Evolutionary conservation across 768 basidiomycete species (phyloP).

Genomic region (Lyophyllum shimeji): DNA sequence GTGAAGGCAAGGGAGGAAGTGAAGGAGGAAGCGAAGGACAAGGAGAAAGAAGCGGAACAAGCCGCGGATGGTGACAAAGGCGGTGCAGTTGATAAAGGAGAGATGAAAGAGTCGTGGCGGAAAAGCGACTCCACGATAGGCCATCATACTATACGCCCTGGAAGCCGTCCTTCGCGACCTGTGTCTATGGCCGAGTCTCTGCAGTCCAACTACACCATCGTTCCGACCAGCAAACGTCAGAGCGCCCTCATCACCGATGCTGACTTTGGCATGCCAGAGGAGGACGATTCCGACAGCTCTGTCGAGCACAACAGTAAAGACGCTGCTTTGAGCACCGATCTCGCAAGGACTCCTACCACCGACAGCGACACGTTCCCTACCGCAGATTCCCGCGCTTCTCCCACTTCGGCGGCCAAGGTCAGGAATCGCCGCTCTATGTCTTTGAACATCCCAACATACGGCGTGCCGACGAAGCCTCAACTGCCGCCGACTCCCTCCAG

Average conservation of each 20-base stretch:
- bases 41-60: constrained; percentile 4
- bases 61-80: constrained; percentile 3
- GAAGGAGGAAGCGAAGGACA: constrained; percentile 15
- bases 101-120: constrained; percentile 70
- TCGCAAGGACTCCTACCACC: constrained; percentile 9
- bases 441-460: constrained; percentile 44
- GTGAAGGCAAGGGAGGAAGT: constrained; percentile 18
- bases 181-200: constrained; percentile 79
- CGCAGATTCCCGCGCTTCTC: constrained; percentile 29
- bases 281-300: constrained; percentile 25
- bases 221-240: constrained; percentile 62
- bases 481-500: constrained; percentile 25
- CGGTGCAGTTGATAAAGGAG: constrained; percentile 26
- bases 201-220: constrained; percentile 71
- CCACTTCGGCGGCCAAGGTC: constrained; percentile 44
- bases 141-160: constrained; percentile 67
- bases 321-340: neutral
- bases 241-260: constrained; percentile 69
- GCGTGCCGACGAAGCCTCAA: constrained; percentile 20
- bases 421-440: constrained; percentile 67
- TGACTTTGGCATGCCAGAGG: constrained; percentile 67
- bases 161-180: constrained; percentile 59
- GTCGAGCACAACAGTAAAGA: constrained; percentile 1
- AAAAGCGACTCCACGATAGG: constrained; percentile 85
- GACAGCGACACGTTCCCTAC: constrained; percentile 8